Percentiles rank a stretch among this genome's conserved stretches.
Conservation (phyloP, 495 filamentous ascomycete species). For the Tuber borchii region DNA sequence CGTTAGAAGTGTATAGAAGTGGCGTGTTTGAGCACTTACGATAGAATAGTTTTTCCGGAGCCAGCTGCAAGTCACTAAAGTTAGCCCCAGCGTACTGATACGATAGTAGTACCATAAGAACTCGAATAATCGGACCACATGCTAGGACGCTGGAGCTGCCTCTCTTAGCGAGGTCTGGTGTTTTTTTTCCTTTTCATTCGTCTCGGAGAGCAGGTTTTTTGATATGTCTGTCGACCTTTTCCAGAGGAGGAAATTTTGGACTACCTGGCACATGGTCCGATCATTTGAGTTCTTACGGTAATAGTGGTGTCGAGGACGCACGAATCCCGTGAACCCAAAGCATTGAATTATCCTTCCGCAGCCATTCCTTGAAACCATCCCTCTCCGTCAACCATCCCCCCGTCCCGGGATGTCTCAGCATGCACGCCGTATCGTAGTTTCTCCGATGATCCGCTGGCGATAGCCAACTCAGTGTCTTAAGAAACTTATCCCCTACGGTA, state of each 20-base stretch:
- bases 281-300: too few relatives aligned
- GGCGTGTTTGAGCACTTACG: not conserved
- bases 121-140: too few relatives aligned
- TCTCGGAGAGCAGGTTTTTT: too few relatives aligned
- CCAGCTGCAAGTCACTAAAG: not conserved
- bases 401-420: conserved; percentile 21
- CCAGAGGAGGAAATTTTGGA: too few relatives aligned
- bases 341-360: conserved; percentile 12
- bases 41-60: not conserved
- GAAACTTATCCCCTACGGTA: not conserved
- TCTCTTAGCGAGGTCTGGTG: too few relatives aligned
- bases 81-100: not conserved
- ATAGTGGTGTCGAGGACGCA: conserved; percentile 9
- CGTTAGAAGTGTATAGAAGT: not conserved
- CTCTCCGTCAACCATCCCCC: conserved; percentile 30
- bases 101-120: not conserved
- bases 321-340: conserved; percentile 37
- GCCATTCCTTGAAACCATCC: conserved; percentile 21
- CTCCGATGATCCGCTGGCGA: conserved; percentile 9
- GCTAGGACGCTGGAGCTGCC: too few relatives aligned
- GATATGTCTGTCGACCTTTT: too few relatives aligned
- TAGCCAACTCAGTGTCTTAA: conserved; percentile 18
- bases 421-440: conserved; percentile 19
- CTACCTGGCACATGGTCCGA: too few relatives aligned
- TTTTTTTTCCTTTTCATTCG: too few relatives aligned